Evolutionary conservation across 441 rosid species (phyloP).

Genomic region (Gossypium gossypioides): DNA sequence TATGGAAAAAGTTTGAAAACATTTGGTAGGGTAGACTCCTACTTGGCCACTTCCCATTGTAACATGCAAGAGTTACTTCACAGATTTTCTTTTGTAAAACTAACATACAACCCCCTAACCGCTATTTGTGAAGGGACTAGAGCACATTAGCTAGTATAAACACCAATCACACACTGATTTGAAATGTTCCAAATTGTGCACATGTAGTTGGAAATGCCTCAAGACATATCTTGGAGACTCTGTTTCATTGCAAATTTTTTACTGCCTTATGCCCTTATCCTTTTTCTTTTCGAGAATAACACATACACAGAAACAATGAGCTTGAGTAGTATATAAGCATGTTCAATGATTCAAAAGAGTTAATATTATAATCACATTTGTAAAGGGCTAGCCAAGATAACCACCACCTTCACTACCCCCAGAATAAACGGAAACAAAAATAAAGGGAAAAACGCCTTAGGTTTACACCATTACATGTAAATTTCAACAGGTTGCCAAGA

Average conservation of each 20-base stretch:
- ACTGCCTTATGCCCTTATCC: not conserved
- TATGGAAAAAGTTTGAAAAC: not conserved
- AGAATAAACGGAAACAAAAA: not conserved
- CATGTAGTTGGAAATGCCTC: not conserved
- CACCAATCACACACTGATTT: not conserved
- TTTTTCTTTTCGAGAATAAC: not conserved
- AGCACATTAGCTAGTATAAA: not conserved
- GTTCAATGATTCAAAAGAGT: not conserved
- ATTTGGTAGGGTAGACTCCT: not conserved
- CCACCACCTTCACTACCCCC: not conserved
- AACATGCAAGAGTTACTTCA: not conserved
- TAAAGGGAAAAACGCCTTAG: not conserved
- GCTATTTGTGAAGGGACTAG: not conserved
- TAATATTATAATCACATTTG: not conserved
- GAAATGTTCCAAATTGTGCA: not conserved
- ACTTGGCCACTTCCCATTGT: not conserved
- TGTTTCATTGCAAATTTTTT: not conserved
- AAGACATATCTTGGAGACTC: not conserved
- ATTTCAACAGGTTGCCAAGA: not conserved
- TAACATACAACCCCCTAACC: not conserved
- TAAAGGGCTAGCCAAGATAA: not conserved
- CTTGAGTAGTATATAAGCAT: not conserved
- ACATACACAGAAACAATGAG: not conserved
- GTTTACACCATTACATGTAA: not conserved
- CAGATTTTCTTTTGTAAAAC: not conserved